Evolutionary conservation across 2,329 filamentous ascomycete genomes (phyloP), one percentile per base, ranked within the genome.

Genomic region (Malbranchea cinnamomea): DNA sequence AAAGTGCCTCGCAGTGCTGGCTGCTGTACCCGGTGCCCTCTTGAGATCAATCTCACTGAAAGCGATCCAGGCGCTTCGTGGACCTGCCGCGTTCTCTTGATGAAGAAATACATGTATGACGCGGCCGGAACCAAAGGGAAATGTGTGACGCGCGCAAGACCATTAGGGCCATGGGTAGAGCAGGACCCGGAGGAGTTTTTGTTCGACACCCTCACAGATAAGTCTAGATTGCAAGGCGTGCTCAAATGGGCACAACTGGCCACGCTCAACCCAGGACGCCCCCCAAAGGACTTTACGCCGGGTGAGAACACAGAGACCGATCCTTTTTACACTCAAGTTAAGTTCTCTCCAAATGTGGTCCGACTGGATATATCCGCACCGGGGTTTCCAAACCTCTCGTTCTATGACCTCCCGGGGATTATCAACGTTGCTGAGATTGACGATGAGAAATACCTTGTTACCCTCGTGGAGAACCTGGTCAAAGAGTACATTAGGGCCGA

Each of bases 341-440:
- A 79, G 6, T 91, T 91, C 40, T 83, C 78, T 0, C 84, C 84
- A 0, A 93, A 93, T 39, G 66, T 84, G 0, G 74, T 93, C 0
- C 68, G 74, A 0, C 59, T 93, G 0, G 70, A 83, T 30, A 83
- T 93, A 15, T 71, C 71, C 0, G 78, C 76, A 0, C 78, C 78
- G 0, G 64, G 62, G 0, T 63, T 87, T 0, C 76, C 81, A 0
- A 73, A 81, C 4, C 49, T 93, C 0, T 82, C 77, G 0, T 91
- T 93, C 42, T 87, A 81, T 37, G 84, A 93, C 37, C 63, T 93
- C 1, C 84, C 84, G 0, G 84, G 84, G 0, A 72, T 91, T 0
- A 87, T 92, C 37, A 71, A 74, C 12, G 76, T 76, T 5, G 67
- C 75, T 0, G 69, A 72, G 2, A 62, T 72, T 5, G 67, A 67